Evolutionary conservation across 1,139 yeast genomes (phyloP), one percentile per base, ranked within the genome.

Genomic region (Nadsonia commutata): DNA sequence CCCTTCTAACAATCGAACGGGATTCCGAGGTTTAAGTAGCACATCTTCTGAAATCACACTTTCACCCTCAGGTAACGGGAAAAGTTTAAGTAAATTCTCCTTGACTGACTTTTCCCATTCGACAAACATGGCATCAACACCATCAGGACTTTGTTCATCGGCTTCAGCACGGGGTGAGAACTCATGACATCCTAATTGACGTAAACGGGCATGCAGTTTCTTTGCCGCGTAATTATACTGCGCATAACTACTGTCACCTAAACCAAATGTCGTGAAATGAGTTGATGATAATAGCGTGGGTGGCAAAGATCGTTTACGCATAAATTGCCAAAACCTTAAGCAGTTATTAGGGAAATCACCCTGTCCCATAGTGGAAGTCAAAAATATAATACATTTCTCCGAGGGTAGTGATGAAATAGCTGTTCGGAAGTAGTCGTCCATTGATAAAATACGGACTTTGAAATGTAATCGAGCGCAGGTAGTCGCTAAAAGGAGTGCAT

Each of bases 231-330:
- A 79, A 60, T 90, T 90, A 63, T 52, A 88, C 52, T 80, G 74
- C 3, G 94, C 81, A 56, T 90, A 90, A 1, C 94, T 80, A 0
- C 95, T 80, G 58, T 90, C 97, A n/a, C 99, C 99, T 2, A 93
- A 64, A 0, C 98, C 99, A 57, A 90, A 79, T 2, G 86, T 71
- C 2, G 90, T 74, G 50, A 86, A 69, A 23, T 66, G 59, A 13
- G 84, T 55, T 55, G 80, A 84, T 47, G 71, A 70, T 38, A 88
- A 64, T 39, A 85, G 64, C 2, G 51, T 44, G 1, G 51, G 38
- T 0, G 94, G 90, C 7, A 90, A 70, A 51, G 76, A 78, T 56
- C 71, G 75, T 55, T 74, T 74, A 48, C 85, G 71, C 49, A 90
- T 60, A 48, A 80, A 76, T 51, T 71, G 70, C 94, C 95, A 82